These are phyloP conservation scores for Tuber calosporum DNA, from an alignment of 495 filamentous ascomycete genomes.

Conservation along the genomic window DNA sequence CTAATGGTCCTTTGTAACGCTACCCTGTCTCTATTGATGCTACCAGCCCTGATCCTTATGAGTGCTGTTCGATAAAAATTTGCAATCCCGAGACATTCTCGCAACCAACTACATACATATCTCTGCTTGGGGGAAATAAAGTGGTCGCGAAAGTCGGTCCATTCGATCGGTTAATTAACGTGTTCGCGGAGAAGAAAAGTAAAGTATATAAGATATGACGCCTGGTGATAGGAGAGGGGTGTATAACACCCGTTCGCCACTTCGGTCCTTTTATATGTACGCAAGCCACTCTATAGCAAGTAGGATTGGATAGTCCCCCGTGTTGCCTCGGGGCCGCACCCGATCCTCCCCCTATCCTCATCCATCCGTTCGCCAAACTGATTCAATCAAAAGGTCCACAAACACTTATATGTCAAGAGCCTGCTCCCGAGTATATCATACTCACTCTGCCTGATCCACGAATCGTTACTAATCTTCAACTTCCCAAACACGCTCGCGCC, in stretches of 20 bases:
- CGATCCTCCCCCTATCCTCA: background rate
- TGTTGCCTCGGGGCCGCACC: background rate
- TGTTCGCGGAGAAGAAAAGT: background rate
- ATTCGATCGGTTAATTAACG: background rate
- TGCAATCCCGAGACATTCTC: background rate
- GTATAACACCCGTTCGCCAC: background rate
- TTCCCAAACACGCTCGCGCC: conserved; percentile 96
- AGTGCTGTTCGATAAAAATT: background rate
- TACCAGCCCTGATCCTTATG: background rate
- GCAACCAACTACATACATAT: background rate
- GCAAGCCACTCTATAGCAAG: background rate
- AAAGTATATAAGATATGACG: background rate
- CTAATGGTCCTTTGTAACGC: background rate
- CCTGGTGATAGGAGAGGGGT: background rate
- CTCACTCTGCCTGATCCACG: conserved; percentile 81
- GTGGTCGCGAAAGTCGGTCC: background rate
- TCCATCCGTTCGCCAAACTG: background rate
- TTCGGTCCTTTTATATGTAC: background rate
- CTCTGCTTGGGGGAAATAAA: background rate
- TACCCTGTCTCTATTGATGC: background rate
- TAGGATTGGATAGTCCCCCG: background rate
- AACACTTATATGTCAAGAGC: conserved; percentile 75
- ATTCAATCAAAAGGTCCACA: conserved; percentile 56
- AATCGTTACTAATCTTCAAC: conserved; percentile 75
- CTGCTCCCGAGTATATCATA: conserved; percentile 80